Base-by-base conservation (phyloP, 208 protist species). In the Phytomonas sp. region DNA sequence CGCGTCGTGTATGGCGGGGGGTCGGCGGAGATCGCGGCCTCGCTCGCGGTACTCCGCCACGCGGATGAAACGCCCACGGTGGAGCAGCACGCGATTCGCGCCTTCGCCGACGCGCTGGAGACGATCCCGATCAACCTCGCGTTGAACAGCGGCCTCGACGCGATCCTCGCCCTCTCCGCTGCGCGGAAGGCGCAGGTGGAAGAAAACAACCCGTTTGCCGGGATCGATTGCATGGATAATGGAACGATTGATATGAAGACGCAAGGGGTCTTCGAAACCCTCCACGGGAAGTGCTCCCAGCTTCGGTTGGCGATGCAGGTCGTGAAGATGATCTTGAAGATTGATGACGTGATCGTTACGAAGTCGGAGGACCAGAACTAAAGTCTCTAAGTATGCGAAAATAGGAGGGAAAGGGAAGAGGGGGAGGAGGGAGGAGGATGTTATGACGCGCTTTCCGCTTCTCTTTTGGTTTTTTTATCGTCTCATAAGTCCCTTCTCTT, bases 241-340 rank as follows among this genome's bases (percentile, higher is more conserved):
- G 97, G 97, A 51, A 98, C 91, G 32, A 95, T 83, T 65, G 95
- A 99, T 83, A 99, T 99, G 98, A 98, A 97, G 79, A 71, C 96
- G 67, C 98, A 99, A 87, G 64, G 85, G 36, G 99, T 99, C 11
- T 99, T 99, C 66, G 99, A 99, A 79, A 99, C 99, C 7, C 89
- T 99, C 29, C 92, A 96, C 67, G 97, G 96, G 59, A 99, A 99
- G 86, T 97, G 95, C 80, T 98, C 99, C 72, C 99, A 99, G 92
- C 84, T 99, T 36, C 83, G 98, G 37, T 89, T 99, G 0, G 99
- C 99, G 11, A 99, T 98, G 59, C 99, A 99, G 82, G 97, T 99
- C 15, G 98, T 99, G 64, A 99, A 99, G 83, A 99, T 99, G 99
- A 99, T 99, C 71, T 86, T 99, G 26, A 99, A 99, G 92, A 99